Evolutionary conservation across 78 protist species (phyloP).

Genomic region (Dictyostelium discoideum): dicty_2.7 NC_007088.5:3411501-3412000

Average conservation of each 20-base stretch:
- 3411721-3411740: neutral
- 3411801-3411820: neutral
- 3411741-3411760: neutral
- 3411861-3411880: slow-evolving; percentile 26
- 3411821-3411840: slow-evolving; percentile 7
- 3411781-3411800: slow-evolving; percentile 26
- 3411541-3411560: neutral
- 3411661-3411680: slow-evolving; percentile 32
- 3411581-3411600: slow-evolving; percentile 19
- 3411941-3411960: slow-evolving; percentile 20
- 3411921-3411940: slow-evolving; percentile 9
- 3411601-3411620: slow-evolving; percentile 20
- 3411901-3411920: slow-evolving; percentile 41
- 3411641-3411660: slow-evolving; percentile 27
- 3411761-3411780: slow-evolving; percentile 1
- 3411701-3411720: neutral
- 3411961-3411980: neutral
- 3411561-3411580: slow-evolving; percentile 3
- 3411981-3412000: neutral
- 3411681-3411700: slow-evolving; percentile 43
- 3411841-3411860: neutral
- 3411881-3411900: slow-evolving; percentile 10
- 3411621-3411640: slow-evolving; percentile 28
- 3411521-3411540: slow-evolving; percentile 39
- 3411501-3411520: slow-evolving; percentile 9